A percentile compares a stretch with the other conserved stretches of the same genome.
phyloP scores from a whole-genome alignment of 106 monocot species.

The Allium sativum region DNA sequence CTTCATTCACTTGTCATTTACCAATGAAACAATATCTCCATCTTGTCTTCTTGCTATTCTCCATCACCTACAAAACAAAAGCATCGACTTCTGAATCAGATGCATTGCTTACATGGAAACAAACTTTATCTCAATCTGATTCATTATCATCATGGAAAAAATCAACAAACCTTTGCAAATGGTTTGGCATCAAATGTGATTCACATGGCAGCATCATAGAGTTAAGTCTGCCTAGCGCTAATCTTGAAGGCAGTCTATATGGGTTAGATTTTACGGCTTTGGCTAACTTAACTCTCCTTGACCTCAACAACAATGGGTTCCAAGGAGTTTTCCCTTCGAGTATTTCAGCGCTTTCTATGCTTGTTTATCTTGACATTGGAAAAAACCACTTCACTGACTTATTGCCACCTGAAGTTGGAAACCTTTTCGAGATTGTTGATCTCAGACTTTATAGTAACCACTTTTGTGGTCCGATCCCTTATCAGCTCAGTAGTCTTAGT shows the following conservation, averaged over 20 bases:
- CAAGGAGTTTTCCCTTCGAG: constrained; percentile 2
- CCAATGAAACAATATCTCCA: too few relatives aligned
- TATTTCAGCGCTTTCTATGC: constrained; percentile 5
- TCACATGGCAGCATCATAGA: neutral
- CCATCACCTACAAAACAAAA: neutral
- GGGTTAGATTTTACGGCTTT: constrained; percentile 2
- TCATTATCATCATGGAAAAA: neutral
- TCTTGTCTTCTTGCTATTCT: neutral
- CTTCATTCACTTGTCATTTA: too few relatives aligned
- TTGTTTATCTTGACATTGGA: constrained; percentile 34
- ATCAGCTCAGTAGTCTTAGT: constrained; percentile 16
- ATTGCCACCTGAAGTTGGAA: constrained; percentile 24
- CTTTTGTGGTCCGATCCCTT: neutral
- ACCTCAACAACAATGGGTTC: constrained; percentile 8
- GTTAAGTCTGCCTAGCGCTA: neutral
- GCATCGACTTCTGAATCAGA: constrained; percentile 3
- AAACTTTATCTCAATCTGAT: neutral
- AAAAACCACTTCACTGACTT: constrained; percentile 13
- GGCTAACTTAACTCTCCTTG: constrained; percentile 5
- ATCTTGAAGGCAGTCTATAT: neutral
- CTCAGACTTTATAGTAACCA: constrained; percentile 39
- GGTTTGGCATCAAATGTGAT: constrained; percentile 5
- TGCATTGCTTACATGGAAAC: constrained; percentile 6
- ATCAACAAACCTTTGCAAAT: constrained; percentile 1
- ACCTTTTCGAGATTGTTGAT: constrained; percentile 23